phyloP scores from a whole-genome alignment of 2,329 filamentous ascomycete species.

The Coniochaeta hoffmannii region DNA sequence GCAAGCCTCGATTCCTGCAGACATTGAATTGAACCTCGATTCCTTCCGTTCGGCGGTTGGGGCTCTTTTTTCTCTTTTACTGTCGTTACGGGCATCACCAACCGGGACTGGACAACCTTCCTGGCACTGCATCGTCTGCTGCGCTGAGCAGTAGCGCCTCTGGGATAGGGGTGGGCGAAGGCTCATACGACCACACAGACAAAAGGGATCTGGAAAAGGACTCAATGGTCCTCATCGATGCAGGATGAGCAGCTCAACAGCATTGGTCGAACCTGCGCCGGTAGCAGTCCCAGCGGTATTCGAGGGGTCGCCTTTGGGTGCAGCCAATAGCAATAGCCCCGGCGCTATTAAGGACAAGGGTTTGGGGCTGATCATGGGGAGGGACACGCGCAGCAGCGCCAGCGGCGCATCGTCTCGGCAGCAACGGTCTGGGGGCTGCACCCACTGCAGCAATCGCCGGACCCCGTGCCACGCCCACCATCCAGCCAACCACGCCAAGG shows the following conservation, averaged over 20 bases:
- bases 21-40: background rate
- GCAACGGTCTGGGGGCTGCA: background rate
- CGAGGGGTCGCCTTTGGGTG: background rate
- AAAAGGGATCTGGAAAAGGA: background rate
- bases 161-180: background rate
- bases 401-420: background rate
- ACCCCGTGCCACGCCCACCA: background rate
- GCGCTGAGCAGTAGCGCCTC: background rate
- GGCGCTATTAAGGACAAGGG: conserved; percentile 3
- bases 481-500: background rate
- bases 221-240: conserved; percentile 2
- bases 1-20: background rate
- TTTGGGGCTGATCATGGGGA: background rate
- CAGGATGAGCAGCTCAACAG: conserved; percentile 4
- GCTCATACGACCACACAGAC: background rate
- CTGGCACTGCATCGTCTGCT: background rate
- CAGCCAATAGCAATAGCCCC: background rate
- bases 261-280: conserved; percentile 1
- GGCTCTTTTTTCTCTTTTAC: background rate
- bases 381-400: conserved; percentile 1
- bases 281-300: background rate
- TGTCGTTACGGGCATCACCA: background rate
- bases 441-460: background rate
- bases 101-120: background rate
- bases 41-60: background rate